Percentiles rank a stretch among this genome's conserved stretches.
Evolutionary conservation across 345 rosid genomes (phyloP).

Genomic region (Ricinus communis): DNA sequence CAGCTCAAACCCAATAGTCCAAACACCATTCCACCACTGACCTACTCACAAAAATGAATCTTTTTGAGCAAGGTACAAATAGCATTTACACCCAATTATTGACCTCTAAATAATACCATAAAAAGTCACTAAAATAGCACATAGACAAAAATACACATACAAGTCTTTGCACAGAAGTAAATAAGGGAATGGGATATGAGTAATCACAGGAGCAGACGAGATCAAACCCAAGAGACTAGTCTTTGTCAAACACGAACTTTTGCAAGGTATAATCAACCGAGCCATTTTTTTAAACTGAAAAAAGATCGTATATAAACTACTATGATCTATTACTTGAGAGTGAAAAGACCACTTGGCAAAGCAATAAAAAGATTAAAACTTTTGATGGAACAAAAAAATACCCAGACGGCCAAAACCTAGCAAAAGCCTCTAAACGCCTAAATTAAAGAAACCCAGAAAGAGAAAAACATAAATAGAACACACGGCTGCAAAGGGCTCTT

Average conservation of each 20-base stretch:
- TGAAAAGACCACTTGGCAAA: not conserved
- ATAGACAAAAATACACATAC: not conserved
- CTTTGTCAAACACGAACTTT: slow-evolving; percentile 70
- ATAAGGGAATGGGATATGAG: slow-evolving; percentile 18
- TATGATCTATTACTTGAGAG: slow-evolving; percentile 11
- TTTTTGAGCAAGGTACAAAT: not conserved
- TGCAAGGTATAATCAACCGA: slow-evolving; percentile 76
- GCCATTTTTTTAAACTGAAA: slow-evolving; percentile 55
- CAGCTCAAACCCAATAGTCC: slow-evolving; percentile 1
- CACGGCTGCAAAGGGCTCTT: slow-evolving; percentile 12
- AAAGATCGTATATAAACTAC: slow-evolving; percentile 10
- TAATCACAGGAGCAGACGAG: slow-evolving; percentile 80
- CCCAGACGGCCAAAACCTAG: slow-evolving; percentile 30
- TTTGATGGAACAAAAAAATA: not conserved
- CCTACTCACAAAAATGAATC: not conserved
- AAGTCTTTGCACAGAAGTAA: not conserved
- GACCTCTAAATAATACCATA: not conserved
- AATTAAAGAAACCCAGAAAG: slow-evolving; percentile 1
- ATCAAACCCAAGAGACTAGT: slow-evolving; percentile 71
- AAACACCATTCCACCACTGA: not conserved
- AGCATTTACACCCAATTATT: too few species aligned
- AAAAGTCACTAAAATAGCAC: not conserved
- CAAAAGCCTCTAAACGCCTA: slow-evolving; percentile 13
- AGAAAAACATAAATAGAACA: not conserved
- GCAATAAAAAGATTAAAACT: not conserved